A percentile compares a stretch with the other conserved stretches of the same genome.
Evolutionary conservation across 1,284 basidiomycete genomes (phyloP).

Genomic region (Gymnopus androsaceus): DNA sequence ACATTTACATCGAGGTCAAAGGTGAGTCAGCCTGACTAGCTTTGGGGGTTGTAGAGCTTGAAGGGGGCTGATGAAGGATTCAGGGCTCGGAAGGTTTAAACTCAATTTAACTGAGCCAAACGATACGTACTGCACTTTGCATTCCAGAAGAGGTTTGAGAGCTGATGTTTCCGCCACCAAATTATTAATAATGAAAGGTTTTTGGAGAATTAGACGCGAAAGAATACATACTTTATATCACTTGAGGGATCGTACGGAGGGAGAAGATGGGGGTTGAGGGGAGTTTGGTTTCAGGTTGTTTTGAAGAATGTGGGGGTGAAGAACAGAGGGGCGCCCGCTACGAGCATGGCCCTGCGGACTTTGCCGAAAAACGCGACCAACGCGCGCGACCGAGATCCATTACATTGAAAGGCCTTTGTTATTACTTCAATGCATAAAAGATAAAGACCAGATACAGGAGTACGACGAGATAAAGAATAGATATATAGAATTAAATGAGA

Average conservation of each 20-base stretch:
- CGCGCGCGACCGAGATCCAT: too few species aligned
- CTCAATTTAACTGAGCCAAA: background rate
- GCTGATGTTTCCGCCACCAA: background rate
- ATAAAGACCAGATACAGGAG: background rate
- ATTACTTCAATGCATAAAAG: background rate
- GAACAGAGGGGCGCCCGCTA: background rate
- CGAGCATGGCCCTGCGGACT: background rate
- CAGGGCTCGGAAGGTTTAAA: background rate
- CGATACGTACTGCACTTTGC: background rate
- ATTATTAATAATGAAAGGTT: background rate
- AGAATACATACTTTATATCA: too few species aligned
- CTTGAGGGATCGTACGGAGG: too few species aligned
- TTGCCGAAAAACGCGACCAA: background rate
- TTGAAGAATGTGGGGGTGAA: too few species aligned
- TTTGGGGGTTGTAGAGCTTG: background rate
- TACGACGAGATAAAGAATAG: background rate
- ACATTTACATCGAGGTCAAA: constrained; percentile 6
- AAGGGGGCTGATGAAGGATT: background rate
- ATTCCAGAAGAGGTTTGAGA: background rate
- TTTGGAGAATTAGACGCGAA: background rate
- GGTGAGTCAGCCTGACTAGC: constrained; percentile 3
- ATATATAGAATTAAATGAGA: background rate
- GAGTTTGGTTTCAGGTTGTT: too few species aligned
- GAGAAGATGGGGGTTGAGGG: background rate
- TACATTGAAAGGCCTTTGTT: too few species aligned